These are phyloP conservation scores for Articulospora tetracladia DNA, from an alignment of 495 filamentous ascomycete species.

Conservation along the genomic window DNA sequence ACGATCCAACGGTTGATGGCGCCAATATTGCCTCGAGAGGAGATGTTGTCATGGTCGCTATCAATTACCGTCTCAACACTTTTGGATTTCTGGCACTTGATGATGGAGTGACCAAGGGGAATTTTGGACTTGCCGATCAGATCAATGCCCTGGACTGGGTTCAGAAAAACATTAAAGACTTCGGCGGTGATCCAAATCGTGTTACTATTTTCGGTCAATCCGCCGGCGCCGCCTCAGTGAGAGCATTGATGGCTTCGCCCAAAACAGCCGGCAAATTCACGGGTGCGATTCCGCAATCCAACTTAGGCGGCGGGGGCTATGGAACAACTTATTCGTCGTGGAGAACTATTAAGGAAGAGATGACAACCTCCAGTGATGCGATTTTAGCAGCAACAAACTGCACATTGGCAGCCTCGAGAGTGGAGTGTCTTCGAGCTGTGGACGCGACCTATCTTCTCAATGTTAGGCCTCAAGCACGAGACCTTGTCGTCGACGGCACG, in stretches of 20 bases:
- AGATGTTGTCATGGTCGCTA: constrained; percentile 41
- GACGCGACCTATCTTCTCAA: constrained; percentile 29
- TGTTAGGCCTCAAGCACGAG: constrained; percentile 22
- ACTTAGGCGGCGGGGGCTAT: constrained; percentile 44
- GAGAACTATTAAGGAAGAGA: constrained; percentile 37
- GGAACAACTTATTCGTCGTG: constrained; percentile 46
- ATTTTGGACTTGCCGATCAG: constrained; percentile 50
- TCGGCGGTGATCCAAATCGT: constrained; percentile 34
- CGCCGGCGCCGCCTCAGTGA: constrained; percentile 53
- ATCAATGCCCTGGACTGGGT: constrained; percentile 45
- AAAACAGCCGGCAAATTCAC: constrained; percentile 46
- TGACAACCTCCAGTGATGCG: constrained; percentile 27
- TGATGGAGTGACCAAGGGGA: constrained; percentile 34
- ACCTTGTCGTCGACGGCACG: constrained; percentile 42
- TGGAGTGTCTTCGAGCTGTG: constrained; percentile 33
- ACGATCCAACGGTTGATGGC: constrained; percentile 34
- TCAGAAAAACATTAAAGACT: constrained; percentile 43
- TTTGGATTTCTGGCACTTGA: constrained; percentile 39
- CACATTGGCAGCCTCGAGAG: constrained; percentile 25
- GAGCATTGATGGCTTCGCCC: constrained; percentile 49
- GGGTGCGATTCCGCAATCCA: constrained; percentile 44
- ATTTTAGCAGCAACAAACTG: constrained; percentile 38
- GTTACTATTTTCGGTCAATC: constrained; percentile 47
- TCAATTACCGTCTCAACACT: constrained; percentile 30
- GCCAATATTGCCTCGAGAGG: constrained; percentile 44